phyloP scores from a whole-genome alignment of 2,329 filamentous ascomycete genomes.

The Aspergillus ochraceus region DNA sequence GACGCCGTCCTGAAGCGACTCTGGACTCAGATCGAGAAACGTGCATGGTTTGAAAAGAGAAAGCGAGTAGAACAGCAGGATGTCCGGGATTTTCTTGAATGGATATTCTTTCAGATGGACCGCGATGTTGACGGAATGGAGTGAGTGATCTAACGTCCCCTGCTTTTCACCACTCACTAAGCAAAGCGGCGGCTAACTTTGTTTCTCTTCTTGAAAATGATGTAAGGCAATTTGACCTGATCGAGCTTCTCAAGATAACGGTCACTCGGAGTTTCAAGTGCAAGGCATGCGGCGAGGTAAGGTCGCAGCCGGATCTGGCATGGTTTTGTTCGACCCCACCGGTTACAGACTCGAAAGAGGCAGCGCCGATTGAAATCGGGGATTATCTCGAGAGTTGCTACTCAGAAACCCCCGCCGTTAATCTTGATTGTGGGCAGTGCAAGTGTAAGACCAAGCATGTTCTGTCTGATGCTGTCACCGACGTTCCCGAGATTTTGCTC shows the following conservation, averaged over 20 bases:
- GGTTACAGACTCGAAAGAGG: not conserved
- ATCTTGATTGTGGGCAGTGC: constrained; percentile 9
- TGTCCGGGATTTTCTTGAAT: constrained; percentile 17
- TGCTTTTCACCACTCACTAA: not conserved
- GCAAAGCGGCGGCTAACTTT: not conserved
- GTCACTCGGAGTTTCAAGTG: constrained; percentile 3
- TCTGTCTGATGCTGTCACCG: constrained; percentile 5
- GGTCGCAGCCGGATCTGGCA: not conserved
- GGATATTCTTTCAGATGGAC: constrained; percentile 7
- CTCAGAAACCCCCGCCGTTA: not conserved
- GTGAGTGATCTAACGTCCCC: not conserved
- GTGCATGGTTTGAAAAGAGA: not conserved
- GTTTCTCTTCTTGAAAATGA: not conserved
- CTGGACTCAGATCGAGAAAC: constrained; percentile 5
- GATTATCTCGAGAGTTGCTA: not conserved
- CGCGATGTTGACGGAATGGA: not conserved
- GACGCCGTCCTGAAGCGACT: constrained; percentile 1
- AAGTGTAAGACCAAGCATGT: not conserved
- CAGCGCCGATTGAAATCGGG: not conserved
- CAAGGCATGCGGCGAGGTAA: not conserved
- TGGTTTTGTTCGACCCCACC: constrained; percentile 2
- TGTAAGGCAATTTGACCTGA: not conserved
- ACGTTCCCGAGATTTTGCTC: constrained; percentile 23
- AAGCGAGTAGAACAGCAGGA: constrained; percentile 15
- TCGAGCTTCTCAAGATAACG: constrained; percentile 3